Evolutionary conservation across 1,284 basidiomycete genomes (phyloP), one percentile per base, ranked within the genome.

Genomic region (Peniophora sp.): DNA sequence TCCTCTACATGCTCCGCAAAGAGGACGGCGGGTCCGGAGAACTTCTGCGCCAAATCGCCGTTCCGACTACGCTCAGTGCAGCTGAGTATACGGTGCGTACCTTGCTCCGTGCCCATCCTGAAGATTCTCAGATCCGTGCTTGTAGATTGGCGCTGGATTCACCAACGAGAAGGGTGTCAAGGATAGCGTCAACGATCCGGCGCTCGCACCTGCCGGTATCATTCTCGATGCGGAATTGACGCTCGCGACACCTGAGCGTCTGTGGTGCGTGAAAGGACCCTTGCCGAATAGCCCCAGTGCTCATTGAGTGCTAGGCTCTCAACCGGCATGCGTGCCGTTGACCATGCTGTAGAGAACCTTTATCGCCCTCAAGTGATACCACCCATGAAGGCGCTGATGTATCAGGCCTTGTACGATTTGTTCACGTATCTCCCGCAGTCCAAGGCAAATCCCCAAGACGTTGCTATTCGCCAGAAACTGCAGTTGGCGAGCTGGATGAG

Each of bases 401-500:
- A 85, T 56, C 71, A 75, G n/a, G 81, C 84, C 2, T 61, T 91
- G 48, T 72, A 75, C 0, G 84, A 89, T 52, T 72, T 92, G 9
- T 91, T 91, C 71, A 80, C 74, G 51, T 84, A 84, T 60, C 75
- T 92, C 6, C 84, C 85, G 0, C 62, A 69, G 51, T 80, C 78
- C 34, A 86, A 85, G 62, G 74, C 72, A 11, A 65, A 85, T 52
- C 82, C 84, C 0, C 58, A 66, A 18, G 70, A 82, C 54, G 53
- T 91, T 17, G 75, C 74, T 14, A 63, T 74, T 46, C 76, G 90
- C 17, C 85, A 89, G 59, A 81, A 77, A 58, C 71, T 90, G 3
- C 81, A 88, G 62, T 55, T 91, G 32, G 89, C 87, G 0, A 77
- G 83, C 1, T 90, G 86, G 86, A 86, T 86, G 81, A 85, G 83